Conservation (phyloP, 768 basidiomycete genomes). For the Xerocomellus intermedius region DNA sequence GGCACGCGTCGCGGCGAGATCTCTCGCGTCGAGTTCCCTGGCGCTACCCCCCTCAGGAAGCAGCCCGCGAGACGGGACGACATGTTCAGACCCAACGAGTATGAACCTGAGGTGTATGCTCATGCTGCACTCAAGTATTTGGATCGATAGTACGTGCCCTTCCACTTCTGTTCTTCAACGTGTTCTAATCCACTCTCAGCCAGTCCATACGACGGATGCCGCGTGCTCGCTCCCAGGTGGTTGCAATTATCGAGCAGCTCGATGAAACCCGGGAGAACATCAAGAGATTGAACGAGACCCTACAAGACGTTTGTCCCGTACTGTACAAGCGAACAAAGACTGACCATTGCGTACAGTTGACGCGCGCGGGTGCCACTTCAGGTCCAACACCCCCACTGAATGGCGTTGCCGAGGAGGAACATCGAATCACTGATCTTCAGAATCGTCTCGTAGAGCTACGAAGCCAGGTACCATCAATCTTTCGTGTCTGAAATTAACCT, state of each 20-base stretch:
- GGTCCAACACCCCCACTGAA: constrained; percentile 28
- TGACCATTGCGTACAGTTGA: constrained; percentile 12
- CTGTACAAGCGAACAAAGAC: constrained; percentile 2
- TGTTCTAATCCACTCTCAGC: constrained; percentile 37
- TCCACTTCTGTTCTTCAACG: neutral
- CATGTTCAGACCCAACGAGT: constrained; percentile 36
- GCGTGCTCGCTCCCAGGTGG: constrained; percentile 42
- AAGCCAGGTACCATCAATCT: constrained; percentile 33
- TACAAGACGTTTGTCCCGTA: constrained; percentile 39
- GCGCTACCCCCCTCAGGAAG: constrained; percentile 65
- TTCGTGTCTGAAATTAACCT: neutral
- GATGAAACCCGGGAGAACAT: constrained; percentile 38
- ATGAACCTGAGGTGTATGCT: constrained; percentile 74
- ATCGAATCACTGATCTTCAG: constrained; percentile 42
- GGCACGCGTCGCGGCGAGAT: constrained; percentile 41
- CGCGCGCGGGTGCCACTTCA: constrained; percentile 9
- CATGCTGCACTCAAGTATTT: constrained; percentile 75
- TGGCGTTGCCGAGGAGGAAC: constrained; percentile 40
- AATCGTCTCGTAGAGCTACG: constrained; percentile 40
- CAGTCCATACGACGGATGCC: constrained; percentile 51
- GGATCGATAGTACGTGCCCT: constrained; percentile 64
- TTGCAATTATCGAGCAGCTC: constrained; percentile 39
- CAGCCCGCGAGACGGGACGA: constrained; percentile 42
- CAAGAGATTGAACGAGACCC: constrained; percentile 31
- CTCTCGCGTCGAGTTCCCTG: constrained; percentile 62